phyloP scores from a whole-genome alignment of 148 eudicot species.

The Pouteria glomerata region DNA sequence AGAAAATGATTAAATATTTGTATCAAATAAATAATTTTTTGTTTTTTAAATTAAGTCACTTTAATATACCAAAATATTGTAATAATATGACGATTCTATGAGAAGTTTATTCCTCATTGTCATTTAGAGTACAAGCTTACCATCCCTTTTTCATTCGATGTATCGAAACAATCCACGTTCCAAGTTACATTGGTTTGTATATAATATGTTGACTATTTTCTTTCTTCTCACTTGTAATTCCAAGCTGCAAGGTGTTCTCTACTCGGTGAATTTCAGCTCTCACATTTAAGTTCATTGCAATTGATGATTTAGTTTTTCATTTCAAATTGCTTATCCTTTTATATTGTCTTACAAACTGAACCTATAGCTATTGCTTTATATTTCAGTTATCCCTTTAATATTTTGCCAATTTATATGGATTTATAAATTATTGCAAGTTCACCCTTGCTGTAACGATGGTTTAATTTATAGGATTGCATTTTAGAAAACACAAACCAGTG shows the following conservation, averaged over 20 bases:
- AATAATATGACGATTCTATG: too few species aligned
- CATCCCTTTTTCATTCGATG: too few species aligned
- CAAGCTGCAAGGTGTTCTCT: neutral
- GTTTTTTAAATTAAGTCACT: too few species aligned
- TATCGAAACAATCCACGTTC: too few species aligned
- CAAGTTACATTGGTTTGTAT: neutral
- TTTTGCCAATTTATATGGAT: neutral
- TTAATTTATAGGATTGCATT: neutral
- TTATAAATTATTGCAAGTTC: too few species aligned
- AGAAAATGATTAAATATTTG: too few species aligned
- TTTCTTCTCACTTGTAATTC: neutral
- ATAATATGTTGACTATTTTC: neutral
- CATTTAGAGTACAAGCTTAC: too few species aligned
- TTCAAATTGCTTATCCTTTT: neutral
- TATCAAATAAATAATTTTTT: too few species aligned
- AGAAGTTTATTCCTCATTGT: too few species aligned
- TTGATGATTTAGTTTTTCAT: neutral
- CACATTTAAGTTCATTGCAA: neutral
- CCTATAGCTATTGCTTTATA: neutral
- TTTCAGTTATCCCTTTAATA: neutral
- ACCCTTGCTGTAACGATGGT: neutral
- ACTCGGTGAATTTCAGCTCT: neutral
- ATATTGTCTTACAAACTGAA: neutral
- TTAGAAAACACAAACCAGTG: neutral
- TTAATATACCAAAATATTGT: too few species aligned